Evolutionary conservation across 805 yeast genomes (phyloP).

Genomic region (Saturnispora diversa): DNA sequence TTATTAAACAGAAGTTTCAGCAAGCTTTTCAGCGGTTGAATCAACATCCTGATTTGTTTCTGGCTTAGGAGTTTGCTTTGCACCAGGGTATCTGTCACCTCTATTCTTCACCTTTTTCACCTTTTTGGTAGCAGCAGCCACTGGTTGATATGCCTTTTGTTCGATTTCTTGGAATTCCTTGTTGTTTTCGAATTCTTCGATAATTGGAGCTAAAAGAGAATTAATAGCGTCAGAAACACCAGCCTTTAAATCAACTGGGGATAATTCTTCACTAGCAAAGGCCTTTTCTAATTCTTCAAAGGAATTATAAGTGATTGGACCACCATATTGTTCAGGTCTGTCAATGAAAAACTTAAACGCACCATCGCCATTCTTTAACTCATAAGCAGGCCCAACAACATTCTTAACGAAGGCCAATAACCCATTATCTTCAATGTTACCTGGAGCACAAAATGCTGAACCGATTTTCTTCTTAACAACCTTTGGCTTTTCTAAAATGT

Average conservation of each 20-base stretch:
- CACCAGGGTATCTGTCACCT: conserved; percentile 87
- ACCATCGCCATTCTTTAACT: conserved; percentile 53
- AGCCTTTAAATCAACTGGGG: conserved; percentile 88
- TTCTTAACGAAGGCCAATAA: conserved; percentile 75
- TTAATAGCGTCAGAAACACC: conserved; percentile 88
- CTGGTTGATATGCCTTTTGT: conserved; percentile 78
- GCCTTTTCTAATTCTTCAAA: conserved; percentile 65
- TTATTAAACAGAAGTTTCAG: conserved; percentile 31
- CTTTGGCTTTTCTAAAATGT: conserved; percentile 82
- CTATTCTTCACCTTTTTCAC: conserved; percentile 76
- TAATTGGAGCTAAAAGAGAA: conserved; percentile 73
- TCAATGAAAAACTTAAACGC: conserved; percentile 62
- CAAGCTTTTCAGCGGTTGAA: conserved; percentile 32
- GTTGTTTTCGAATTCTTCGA: conserved; percentile 52
- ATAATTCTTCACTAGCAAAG: conserved; percentile 62
- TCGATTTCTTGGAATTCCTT: conserved; percentile 70
- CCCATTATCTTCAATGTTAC: conserved; percentile 86
- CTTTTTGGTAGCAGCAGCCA: conserved; percentile 48
- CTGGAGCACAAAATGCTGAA: conserved; percentile 94
- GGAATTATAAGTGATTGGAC: conserved; percentile 66
- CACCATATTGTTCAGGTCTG: conserved; percentile 97
- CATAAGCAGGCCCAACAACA: conserved; percentile 81
- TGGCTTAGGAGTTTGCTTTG: conserved; percentile 21
- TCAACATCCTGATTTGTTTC: conserved; percentile 25
- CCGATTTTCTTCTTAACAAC: conserved; percentile 82